These are phyloP conservation scores for Acacia melanoxylon DNA, from an alignment of 306 rosid genomes.

Conservation along the genomic window DNA sequence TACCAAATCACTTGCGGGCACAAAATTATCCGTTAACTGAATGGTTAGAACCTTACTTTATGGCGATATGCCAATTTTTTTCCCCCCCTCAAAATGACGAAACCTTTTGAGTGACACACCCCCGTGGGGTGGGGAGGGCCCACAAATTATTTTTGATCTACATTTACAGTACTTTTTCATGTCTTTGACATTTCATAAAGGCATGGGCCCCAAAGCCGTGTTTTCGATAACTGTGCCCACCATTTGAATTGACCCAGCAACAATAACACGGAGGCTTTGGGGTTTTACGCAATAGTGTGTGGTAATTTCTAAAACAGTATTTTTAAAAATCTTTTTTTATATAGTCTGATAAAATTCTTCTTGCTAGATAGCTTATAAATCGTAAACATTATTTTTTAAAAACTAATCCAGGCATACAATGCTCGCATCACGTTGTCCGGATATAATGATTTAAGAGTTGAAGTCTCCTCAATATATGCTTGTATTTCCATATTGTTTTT, in stretches of 20 bases:
- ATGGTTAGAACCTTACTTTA: no score
- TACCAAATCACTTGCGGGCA: no score
- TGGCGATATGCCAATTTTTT: neutral
- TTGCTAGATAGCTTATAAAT: no score
- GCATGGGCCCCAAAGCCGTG: conserved; percentile 50
- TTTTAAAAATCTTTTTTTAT: no score
- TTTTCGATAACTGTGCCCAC: conserved; percentile 37
- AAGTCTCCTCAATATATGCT: conserved; percentile 38
- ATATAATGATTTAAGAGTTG: conserved; percentile 33
- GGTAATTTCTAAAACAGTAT: no score
- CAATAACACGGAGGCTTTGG: conserved; percentile 31
- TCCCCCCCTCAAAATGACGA: neutral
- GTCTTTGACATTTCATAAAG: conserved; percentile 37
- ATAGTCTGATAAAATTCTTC: no score
- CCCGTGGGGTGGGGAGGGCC: neutral
- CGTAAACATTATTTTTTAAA: no score
- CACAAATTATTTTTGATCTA: neutral
- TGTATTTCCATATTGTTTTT: neutral
- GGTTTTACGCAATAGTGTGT: neutral
- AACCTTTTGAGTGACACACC: conserved; percentile 17
- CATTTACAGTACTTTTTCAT: neutral
- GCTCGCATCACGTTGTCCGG: conserved; percentile 42
- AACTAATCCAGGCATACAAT: no score
- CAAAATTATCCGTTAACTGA: no score
- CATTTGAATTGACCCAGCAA: conserved; percentile 39